Evolutionary conservation across 2,329 filamentous ascomycete species (phyloP), one percentile per base, ranked within the genome.

Genomic region (Trichophyton equinum): DNA sequence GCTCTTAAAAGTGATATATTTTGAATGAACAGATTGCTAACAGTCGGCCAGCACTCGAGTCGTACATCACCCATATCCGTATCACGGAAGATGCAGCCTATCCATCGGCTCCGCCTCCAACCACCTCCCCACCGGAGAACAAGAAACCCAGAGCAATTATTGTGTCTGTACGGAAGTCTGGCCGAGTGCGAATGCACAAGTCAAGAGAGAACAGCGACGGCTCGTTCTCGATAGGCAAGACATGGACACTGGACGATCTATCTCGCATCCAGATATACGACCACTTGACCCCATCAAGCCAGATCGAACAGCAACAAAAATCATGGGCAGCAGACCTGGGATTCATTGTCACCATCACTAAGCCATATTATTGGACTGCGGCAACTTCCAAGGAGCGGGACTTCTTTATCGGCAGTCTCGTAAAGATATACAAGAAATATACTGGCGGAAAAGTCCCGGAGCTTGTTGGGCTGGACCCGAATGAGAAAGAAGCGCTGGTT

Each of bases 341-440:
- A 15, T 97, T 99, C 70, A 79, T 87, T 27, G 89, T 97, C 58
- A 94, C 86, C 1, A 82, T 99, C 30, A 87, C 88, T 27, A 99
- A 99, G 73, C 88, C 91, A 0, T 99, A 99, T 75, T 99, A 94
- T 73, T 99, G 94, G 94, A 85, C 95, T 73, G 91, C 94, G 38
- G 86, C 90, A 65, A 94, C 89, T 0, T 82, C 89, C 59, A 96
- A 96, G 77, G 94, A 99, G 76, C 97, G 96, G 79, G 92, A 96
- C 71, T 97, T 97, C 76, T 99, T 99, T 74, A 94, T 99, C 69
- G 91, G 89, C 38, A 96, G 91, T 73, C 76, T 97, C 67, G 85
- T 97, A 70, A 99, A 97, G 75, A 96, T 99, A 66, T 99, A 89
- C 73, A 86, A 86, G 68, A 99, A 97, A 75, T 99, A 97, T 71